Percentiles rank a stretch among this genome's conserved stretches.
Conservation (phyloP, 257 asterid genomes). For the Nicotiana benthamiana region DNA sequence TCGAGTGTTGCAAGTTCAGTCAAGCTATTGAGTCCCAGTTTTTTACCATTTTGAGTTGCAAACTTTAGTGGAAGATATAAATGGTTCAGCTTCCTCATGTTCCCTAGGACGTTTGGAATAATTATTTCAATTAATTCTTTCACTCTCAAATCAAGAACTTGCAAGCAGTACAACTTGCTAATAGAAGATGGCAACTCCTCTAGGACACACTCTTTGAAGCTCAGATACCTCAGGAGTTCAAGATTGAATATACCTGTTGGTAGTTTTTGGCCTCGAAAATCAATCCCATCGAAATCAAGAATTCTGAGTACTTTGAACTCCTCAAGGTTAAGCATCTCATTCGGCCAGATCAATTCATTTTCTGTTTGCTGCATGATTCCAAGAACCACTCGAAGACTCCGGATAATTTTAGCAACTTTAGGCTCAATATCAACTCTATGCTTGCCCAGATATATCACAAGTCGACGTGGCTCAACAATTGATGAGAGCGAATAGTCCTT, state of each 20-base stretch:
- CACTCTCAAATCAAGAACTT: conserved; percentile 31
- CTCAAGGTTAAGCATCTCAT: background rate
- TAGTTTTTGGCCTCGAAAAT: background rate
- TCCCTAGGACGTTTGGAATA: conserved; percentile 33
- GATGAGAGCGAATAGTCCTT: background rate
- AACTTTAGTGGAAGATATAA: conserved; percentile 34
- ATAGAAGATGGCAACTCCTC: conserved; percentile 34
- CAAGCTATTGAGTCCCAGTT: conserved; percentile 22
- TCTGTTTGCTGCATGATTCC: no score
- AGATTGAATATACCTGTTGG: conserved; percentile 22
- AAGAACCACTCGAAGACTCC: background rate
- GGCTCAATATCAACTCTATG: background rate
- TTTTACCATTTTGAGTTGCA: conserved; percentile 10
- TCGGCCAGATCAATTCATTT: background rate
- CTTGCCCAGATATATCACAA: background rate
- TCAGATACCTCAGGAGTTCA: conserved; percentile 25
- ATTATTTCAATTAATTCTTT: background rate
- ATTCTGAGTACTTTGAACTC: conserved; percentile 19
- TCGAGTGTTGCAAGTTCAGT: conserved; percentile 29
- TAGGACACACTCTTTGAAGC: conserved; percentile 29
- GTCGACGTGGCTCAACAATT: background rate
- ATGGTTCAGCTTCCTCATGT: conserved; percentile 24
- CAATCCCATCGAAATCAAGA: conserved; percentile 21
- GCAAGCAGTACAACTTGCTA: conserved; percentile 20
- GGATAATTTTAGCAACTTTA: background rate